Conservation (phyloP, 192 early-diverging fungal genomes). For the Borealophlyctis nickersoniae region DNA sequence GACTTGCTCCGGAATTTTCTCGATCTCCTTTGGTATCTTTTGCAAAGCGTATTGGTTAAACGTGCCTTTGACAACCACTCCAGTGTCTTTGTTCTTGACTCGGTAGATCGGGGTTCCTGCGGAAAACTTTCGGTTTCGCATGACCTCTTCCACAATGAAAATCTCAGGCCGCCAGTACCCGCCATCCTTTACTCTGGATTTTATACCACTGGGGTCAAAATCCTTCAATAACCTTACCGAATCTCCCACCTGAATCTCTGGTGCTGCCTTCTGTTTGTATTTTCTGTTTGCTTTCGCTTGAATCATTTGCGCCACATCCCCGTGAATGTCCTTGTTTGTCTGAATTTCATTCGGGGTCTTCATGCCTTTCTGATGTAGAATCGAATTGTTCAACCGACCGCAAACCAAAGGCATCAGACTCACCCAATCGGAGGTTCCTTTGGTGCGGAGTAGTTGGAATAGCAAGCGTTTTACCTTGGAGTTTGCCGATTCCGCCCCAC, state of each 20-base stretch:
- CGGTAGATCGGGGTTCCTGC: background rate
- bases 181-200: background rate
- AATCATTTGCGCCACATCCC: background rate
- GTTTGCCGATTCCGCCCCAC: background rate
- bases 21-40: background rate
- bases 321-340: background rate
- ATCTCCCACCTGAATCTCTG: background rate
- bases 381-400: too few relatives aligned
- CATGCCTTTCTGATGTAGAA: too few relatives aligned
- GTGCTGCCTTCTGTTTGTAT: background rate
- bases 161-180: background rate
- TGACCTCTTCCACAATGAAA: background rate
- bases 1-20: background rate
- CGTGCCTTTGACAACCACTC: background rate
- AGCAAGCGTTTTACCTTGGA: background rate
- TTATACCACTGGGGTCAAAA: background rate
- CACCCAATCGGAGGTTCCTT: background rate
- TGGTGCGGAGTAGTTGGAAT: background rate
- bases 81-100: background rate
- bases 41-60: background rate
- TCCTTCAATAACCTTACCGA: background rate
- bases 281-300: background rate
- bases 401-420: background rate
- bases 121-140: background rate
- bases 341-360: background rate